Conservation (phyloP, 345 rosid species). For the Leavenworthia alabamica region DNA sequence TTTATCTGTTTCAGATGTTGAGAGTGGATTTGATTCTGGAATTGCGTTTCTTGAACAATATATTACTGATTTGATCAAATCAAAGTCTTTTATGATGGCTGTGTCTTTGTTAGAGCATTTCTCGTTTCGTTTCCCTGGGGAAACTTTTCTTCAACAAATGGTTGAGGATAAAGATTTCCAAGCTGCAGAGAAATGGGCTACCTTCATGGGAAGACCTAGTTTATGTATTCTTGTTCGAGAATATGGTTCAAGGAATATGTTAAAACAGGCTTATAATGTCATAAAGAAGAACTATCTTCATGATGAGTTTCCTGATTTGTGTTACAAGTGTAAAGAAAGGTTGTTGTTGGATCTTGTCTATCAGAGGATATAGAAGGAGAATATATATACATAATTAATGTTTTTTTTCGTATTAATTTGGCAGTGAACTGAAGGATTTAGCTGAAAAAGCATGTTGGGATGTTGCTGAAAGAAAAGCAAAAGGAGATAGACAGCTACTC, state of each 20-base stretch:
- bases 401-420: neutral
- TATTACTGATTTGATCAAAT: constrained; percentile 47
- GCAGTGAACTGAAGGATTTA: constrained; percentile 64
- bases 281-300: constrained; percentile 70
- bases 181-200: constrained; percentile 96
- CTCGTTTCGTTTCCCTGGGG: constrained; percentile 63
- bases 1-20: constrained; percentile 30
- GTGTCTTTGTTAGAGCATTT: constrained; percentile 75
- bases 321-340: constrained; percentile 78
- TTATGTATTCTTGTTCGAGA: constrained; percentile 59
- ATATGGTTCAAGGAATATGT: constrained; percentile 64
- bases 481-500: constrained; percentile 60
- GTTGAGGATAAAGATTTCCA: constrained; percentile 55
- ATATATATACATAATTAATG: neutral
- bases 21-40: constrained; percentile 30
- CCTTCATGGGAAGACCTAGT: constrained; percentile 79
- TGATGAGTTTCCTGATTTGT: constrained; percentile 63
- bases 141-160: constrained; percentile 68
- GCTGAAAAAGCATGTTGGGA: constrained; percentile 95
- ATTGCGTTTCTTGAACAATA: constrained; percentile 49
- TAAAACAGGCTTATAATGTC: constrained; percentile 58
- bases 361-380: constrained; percentile 1
- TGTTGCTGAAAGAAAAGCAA: constrained; percentile 73
- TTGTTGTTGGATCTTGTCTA: constrained; percentile 5
- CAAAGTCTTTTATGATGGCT: constrained; percentile 64